phyloP scores from a whole-genome alignment of 768 basidiomycete genomes.

The Crucibulum laeve region DNA sequence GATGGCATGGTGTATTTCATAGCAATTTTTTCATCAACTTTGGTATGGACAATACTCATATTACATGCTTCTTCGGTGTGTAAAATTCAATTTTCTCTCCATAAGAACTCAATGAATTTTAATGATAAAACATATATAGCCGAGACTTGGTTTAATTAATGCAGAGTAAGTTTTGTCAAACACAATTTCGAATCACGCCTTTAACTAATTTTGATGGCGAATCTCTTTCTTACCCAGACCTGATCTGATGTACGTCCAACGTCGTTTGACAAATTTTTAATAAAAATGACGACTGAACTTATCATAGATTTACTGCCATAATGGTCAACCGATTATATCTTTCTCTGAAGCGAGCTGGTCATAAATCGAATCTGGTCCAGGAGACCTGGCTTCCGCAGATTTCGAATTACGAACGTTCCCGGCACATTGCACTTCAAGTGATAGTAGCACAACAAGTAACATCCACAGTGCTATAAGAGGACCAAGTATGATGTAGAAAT shows the following conservation, averaged over 20 bases:
- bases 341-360: slow-evolving; percentile 12
- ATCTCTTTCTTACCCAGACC: background rate
- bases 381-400: background rate
- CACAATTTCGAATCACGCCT: background rate
- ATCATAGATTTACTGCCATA: slow-evolving; percentile 12
- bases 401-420: too few relatives aligned
- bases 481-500: too few relatives aligned
- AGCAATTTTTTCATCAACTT: slow-evolving; percentile 16
- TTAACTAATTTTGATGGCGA: background rate
- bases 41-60: slow-evolving; percentile 11
- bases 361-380: background rate
- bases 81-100: background rate
- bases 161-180: background rate
- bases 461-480: background rate
- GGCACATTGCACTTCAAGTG: background rate
- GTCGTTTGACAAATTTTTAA: background rate
- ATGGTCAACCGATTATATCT: slow-evolving; percentile 16
- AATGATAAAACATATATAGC: background rate
- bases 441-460: background rate
- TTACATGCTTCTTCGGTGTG: background rate
- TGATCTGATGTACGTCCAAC: background rate
- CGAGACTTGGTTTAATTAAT: background rate
- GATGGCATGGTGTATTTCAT: slow-evolving; percentile 15
- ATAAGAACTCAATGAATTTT: background rate
- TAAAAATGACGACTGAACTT: background rate